Evolutionary conservation across 192 early-diverging fungal species (phyloP).

Genomic region (Gaertneriomyces sp.): DNA sequence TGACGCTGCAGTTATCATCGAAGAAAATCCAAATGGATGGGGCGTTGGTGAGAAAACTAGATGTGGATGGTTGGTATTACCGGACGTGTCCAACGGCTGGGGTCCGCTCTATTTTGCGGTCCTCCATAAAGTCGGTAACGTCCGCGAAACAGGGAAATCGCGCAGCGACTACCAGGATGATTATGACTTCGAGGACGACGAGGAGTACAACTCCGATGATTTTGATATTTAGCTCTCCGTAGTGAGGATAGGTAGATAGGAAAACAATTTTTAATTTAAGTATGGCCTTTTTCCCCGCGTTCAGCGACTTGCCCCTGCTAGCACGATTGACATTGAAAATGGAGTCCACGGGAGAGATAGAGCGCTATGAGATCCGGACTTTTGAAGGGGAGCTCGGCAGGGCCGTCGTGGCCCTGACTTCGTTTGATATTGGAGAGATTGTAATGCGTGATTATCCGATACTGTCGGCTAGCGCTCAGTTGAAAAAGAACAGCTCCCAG

Average conservation of each 20-base stretch:
- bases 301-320: no score
- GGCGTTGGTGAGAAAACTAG: conserved; percentile 48
- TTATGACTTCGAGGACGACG: no score
- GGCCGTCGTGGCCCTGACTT: conserved; percentile 1
- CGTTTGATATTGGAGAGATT: not conserved
- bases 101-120: conserved; percentile 55
- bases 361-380: not conserved
- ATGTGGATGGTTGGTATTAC: conserved; percentile 52
- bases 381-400: not conserved
- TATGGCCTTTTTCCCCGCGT: no score
- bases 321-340: no score
- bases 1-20: conserved; percentile 11
- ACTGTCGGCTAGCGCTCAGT: not conserved
- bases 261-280: no score
- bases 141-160: no score
- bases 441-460: not conserved
- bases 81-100: conserved; percentile 49
- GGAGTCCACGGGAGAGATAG: no score
- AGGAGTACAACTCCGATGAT: no score
- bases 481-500: no score
- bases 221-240: no score
- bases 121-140: conserved; percentile 10
- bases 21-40: conserved; percentile 26
- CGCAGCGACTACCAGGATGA: no score
- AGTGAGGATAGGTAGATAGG: no score